A percentile compares a stretch with the other conserved stretches of the same genome.
phyloP scores from a whole-genome alignment of 139 green algal genomes.

The Chlorella ohadii region DNA sequence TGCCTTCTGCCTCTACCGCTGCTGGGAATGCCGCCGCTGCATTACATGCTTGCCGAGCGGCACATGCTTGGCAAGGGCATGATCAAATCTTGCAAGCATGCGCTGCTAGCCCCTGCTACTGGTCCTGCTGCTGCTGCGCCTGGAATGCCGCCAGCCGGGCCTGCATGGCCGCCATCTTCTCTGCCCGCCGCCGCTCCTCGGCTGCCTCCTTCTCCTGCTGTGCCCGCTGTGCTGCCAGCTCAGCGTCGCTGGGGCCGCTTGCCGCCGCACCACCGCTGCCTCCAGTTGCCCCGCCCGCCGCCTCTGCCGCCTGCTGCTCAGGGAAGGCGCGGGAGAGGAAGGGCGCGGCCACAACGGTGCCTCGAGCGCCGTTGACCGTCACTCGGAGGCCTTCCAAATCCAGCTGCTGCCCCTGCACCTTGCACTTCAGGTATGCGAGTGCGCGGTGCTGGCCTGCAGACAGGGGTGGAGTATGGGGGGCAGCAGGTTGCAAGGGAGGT shows the following conservation, averaged over 20 bases:
- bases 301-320: neutral
- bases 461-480: too few species aligned
- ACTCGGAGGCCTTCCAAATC: conserved; percentile 48
- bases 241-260: neutral
- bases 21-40: too few species aligned
- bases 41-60: too few species aligned
- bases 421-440: conserved; percentile 69
- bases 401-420: conserved; percentile 44
- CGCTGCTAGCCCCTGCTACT: too few species aligned
- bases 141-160: conserved; percentile 69
- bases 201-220: conserved; percentile 45
- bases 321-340: conserved; percentile 6
- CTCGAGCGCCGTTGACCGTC: neutral
- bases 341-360: conserved; percentile 14
- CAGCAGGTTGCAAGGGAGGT: neutral
- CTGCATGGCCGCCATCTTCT: conserved; percentile 66
- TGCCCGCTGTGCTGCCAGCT: conserved; percentile 1
- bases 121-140: conserved; percentile 47
- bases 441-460: conserved; percentile 47
- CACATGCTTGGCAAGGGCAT: too few species aligned
- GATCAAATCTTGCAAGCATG: too few species aligned
- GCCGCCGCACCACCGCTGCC: neutral
- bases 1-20: too few species aligned
- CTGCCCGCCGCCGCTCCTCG: conserved; percentile 55
- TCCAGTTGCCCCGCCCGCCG: neutral